Evolutionary conservation across 164 flowering plant species (phyloP).

Genomic region (Macadamia tetraphylla): DNA sequence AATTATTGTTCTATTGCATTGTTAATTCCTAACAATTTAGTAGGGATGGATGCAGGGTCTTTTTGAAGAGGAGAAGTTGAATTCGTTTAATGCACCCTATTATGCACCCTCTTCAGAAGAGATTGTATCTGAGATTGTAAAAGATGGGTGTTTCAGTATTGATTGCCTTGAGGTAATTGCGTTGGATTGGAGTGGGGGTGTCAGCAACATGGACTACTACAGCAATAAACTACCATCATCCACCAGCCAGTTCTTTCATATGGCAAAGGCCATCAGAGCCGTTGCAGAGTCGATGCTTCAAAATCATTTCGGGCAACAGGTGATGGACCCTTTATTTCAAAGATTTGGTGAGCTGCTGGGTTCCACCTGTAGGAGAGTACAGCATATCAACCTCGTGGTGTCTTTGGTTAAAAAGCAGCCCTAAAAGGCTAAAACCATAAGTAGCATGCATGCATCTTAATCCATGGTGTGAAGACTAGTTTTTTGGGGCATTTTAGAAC

Average conservation of each 20-base stretch:
- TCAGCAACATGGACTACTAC: not conserved
- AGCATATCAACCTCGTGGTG: slow-evolving; percentile 10
- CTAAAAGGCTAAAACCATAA: not conserved
- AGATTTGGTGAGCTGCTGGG: slow-evolving; percentile 6
- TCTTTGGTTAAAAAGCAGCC: slow-evolving; percentile 9
- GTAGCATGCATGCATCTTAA: no score
- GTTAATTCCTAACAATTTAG: no score
- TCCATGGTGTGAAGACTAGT: no score
- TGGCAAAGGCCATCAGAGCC: slow-evolving; percentile 16
- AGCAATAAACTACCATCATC: not conserved
- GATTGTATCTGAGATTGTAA: slow-evolving; percentile 7
- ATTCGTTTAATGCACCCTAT: slow-evolving; percentile 16
- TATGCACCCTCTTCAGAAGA: slow-evolving; percentile 18
- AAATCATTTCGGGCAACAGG: slow-evolving; percentile 14
- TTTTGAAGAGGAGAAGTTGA: slow-evolving; percentile 13
- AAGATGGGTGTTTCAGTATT: slow-evolving; percentile 15
- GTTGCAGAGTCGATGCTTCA: slow-evolving; percentile 14
- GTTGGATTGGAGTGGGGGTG: slow-evolving; percentile 3
- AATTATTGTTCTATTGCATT: no score
- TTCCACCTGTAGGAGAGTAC: slow-evolving; percentile 6
- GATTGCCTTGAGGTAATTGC: slow-evolving; percentile 5
- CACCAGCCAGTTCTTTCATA: not conserved
- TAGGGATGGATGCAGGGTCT: slow-evolving; percentile 6
- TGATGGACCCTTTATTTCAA: slow-evolving; percentile 15
- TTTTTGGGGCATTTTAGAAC: no score